Evolutionary conservation across 257 asterid species (phyloP).

Genomic region (Echium plantagineum): DNA sequence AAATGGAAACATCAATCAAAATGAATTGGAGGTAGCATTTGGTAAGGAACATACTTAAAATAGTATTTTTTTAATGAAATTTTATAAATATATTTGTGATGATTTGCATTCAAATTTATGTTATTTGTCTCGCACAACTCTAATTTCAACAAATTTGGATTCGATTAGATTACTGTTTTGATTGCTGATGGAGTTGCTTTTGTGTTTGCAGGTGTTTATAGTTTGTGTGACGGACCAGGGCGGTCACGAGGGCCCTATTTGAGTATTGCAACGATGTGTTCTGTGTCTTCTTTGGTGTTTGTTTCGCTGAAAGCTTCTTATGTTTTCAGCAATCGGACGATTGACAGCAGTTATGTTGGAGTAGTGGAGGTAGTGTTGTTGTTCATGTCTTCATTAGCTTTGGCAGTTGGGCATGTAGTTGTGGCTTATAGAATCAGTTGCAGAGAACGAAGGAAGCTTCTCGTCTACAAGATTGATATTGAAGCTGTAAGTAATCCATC

Average conservation of each 20-base stretch:
- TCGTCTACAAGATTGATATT: constrained; percentile 83
- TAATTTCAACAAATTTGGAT: too few species aligned
- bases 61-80: too few species aligned
- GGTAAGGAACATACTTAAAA: too few species aligned
- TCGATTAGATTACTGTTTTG: too few species aligned
- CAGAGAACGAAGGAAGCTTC: constrained; percentile 79
- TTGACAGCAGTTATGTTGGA: constrained; percentile 17
- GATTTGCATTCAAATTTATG: too few species aligned
- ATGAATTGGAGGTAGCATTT: too few species aligned
- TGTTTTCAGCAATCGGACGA: constrained; percentile 19
- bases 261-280: constrained; percentile 61
- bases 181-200: background rate
- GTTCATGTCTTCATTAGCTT: constrained; percentile 43
- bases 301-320: constrained; percentile 73
- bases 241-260: constrained; percentile 81
- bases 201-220: constrained; percentile 52
- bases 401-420: constrained; percentile 72
- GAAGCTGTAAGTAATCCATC: constrained; percentile 72
- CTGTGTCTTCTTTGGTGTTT: constrained; percentile 67
- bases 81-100: too few species aligned
- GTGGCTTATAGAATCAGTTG: constrained; percentile 87
- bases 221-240: constrained; percentile 85
- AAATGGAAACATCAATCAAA: too few species aligned
- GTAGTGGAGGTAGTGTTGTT: constrained; percentile 42
- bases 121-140: too few species aligned